Percentiles rank a stretch among this genome's conserved stretches.
Conservation (phyloP, 2,329 filamentous ascomycete species). For the Leptosphaerulina australis region DNA sequence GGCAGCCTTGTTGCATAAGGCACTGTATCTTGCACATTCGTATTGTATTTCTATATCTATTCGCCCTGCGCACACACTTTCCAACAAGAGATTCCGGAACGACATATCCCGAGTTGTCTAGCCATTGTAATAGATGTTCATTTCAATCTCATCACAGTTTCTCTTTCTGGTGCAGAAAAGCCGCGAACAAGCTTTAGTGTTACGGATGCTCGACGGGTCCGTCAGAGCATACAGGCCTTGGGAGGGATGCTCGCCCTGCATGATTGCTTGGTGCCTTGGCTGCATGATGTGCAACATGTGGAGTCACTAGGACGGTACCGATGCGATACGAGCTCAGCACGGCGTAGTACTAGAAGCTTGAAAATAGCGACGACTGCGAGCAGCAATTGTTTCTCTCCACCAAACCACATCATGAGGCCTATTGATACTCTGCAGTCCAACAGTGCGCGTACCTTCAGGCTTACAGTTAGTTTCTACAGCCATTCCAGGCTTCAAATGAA, state of each 20-base stretch:
- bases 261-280: slow-evolving; percentile 4
- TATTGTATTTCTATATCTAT: slow-evolving; percentile 13
- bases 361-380: slow-evolving; percentile 3
- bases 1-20: slow-evolving; percentile 16
- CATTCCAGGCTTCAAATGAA: neutral
- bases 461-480: neutral
- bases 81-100: slow-evolving; percentile 1
- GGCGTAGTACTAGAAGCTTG: slow-evolving; percentile 11
- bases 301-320: slow-evolving; percentile 10
- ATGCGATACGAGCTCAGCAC: slow-evolving; percentile 8
- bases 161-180: neutral
- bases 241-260: slow-evolving; percentile 14
- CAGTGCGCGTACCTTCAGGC: neutral
- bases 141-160: neutral
- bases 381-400: neutral
- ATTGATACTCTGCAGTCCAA: neutral
- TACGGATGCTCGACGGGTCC: slow-evolving; percentile 1
- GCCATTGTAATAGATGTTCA: slow-evolving; percentile 16
- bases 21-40: slow-evolving; percentile 13
- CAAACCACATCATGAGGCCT: neutral
- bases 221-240: slow-evolving; percentile 7
- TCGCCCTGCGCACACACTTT: slow-evolving; percentile 3
- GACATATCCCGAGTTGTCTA: slow-evolving; percentile 7
- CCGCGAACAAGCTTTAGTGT: slow-evolving; percentile 9
- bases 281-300: slow-evolving; percentile 15